phyloP scores from a whole-genome alignment of 345 rosid species.

The Heritiera littoralis region DNA sequence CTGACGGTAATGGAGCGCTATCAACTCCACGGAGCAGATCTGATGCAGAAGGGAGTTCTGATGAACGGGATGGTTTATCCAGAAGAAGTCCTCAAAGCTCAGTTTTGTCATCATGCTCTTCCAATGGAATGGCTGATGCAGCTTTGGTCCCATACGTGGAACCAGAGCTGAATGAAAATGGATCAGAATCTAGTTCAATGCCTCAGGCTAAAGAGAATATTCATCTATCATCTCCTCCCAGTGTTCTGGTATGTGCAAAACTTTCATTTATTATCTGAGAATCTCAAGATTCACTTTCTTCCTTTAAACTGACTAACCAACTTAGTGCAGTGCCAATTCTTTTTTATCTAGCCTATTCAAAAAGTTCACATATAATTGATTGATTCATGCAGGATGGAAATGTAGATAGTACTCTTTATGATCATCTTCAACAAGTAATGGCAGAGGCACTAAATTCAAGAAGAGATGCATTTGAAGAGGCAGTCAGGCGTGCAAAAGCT shows the following conservation, averaged over 20 bases:
- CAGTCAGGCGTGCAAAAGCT: conserved; percentile 58
- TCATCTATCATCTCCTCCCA: conserved; percentile 48
- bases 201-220: conserved; percentile 31
- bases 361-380: conserved; percentile 18
- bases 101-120: conserved; percentile 36
- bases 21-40: conserved; percentile 28
- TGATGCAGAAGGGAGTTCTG: conserved; percentile 41
- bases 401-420: conserved; percentile 45
- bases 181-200: conserved; percentile 24
- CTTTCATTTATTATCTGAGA: conserved; percentile 18
- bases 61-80: conserved; percentile 40
- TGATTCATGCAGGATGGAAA: conserved; percentile 59
- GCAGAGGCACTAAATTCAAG: conserved; percentile 61
- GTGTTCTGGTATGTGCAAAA: conserved; percentile 53
- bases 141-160: conserved; percentile 17
- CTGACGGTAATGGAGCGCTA: conserved; percentile 25
- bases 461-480: conserved; percentile 65
- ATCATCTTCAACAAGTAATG: conserved; percentile 57
- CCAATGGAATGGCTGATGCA: conserved; percentile 32
- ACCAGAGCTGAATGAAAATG: conserved; percentile 36
- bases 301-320: neutral
- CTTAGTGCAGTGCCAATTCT: conserved; percentile 9
- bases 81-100: conserved; percentile 41
- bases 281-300: neutral
- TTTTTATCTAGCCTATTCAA: conserved; percentile 21